phyloP scores from a whole-genome alignment of 257 asterid species.

The Echites panduratus region DNA sequence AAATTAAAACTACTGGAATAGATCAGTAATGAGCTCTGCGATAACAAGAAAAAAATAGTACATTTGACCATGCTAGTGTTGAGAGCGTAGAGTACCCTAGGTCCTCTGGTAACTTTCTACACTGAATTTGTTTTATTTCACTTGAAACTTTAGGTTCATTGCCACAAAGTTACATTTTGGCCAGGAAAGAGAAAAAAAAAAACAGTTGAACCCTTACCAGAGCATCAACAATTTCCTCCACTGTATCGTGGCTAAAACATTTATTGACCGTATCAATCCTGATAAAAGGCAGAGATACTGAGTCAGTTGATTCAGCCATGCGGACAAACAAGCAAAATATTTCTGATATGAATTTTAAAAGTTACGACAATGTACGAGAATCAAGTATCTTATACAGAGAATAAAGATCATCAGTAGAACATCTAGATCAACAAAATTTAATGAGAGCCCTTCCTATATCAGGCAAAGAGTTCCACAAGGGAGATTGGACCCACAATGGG shows the following conservation, averaged over 20 bases:
- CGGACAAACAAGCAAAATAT: background rate
- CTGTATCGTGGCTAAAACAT: conserved; percentile 85
- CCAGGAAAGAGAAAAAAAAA: background rate
- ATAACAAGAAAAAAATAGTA: background rate
- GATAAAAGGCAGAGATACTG: conserved; percentile 19
- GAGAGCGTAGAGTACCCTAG: background rate
- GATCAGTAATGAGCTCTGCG: background rate
- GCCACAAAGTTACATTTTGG: background rate
- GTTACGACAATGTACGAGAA: background rate
- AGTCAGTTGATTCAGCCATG: conserved; percentile 18
- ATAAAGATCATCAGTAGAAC: background rate
- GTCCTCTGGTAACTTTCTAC: background rate
- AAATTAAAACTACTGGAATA: background rate
- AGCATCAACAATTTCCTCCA: conserved; percentile 81
- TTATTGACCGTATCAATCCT: conserved; percentile 69
- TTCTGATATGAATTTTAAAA: background rate
- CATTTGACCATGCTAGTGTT: background rate
- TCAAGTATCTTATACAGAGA: background rate
- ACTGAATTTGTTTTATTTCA: background rate
- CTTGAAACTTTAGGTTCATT: background rate
- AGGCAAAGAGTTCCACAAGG: background rate
- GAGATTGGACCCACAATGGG: background rate
- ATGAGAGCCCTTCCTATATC: background rate
- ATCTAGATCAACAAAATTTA: background rate
- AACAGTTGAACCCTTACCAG: conserved; percentile 48